Evolutionary conservation across 1,284 basidiomycete species (phyloP), one percentile per base, ranked within the genome.

Genomic region (Cryptococcus wingfieldii): DNA sequence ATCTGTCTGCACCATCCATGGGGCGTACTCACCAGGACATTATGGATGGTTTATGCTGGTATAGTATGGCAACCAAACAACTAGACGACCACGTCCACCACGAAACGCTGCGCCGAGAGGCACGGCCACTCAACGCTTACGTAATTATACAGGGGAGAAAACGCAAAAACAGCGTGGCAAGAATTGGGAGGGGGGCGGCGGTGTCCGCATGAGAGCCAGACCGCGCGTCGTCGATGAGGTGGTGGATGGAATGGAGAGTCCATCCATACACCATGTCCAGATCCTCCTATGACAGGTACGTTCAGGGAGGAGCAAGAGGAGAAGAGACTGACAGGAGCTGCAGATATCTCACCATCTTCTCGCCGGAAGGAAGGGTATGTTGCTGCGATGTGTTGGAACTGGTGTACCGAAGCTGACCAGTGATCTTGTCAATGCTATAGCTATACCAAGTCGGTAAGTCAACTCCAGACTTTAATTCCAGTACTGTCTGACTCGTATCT

Each of bases 391-490:
- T 39, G 16, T 37, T 12, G 1, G 34, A 42, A 12, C 8, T 8
- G 3, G 12, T 31, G 25, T 2, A 18, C 10, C 48, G 16, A 47
- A 31, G 46, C 10, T 45, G 50, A 45, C 18, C 41, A 47, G 42
- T 43, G 41, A 27, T 19, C 39, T 55, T 44, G 18, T 47, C 54
- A 47, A 47, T 46, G 43, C 47, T 42, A 47, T 59, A 75, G 74
- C 72, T 81, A 38, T 97, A 96, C 75, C 94, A 97, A 92, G 92
- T 98, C 76, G 93, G 93, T 92, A 68, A 67, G 90, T 83, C 38
- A 19, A 43, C 47, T n/a, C 25, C 18, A 42, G 27, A 6, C 25
- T 5, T 7, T n/a, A 2, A 46, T 39, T 14, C 31, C 3, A 19
- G 37, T n/a, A 14, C 23, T 46, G 46, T 43, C 23, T 45, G 62